Base-by-base conservation (phyloP, 2,329 filamentous ascomycete species). In the Metarhizium sp. region DNA sequence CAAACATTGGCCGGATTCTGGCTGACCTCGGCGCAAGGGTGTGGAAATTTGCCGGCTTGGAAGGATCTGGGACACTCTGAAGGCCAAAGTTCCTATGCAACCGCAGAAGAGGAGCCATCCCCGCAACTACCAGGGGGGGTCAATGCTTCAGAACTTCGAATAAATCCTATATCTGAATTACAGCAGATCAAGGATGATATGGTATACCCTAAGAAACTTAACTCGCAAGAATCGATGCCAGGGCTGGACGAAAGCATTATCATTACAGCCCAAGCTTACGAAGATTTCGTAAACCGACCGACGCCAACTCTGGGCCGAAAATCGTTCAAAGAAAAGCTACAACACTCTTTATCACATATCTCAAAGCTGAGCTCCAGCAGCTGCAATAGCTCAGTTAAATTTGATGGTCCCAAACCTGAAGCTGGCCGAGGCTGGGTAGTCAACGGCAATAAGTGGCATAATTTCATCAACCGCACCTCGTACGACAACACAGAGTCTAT, bases 21-120 rank as follows among this genome's bases (percentile, higher is more conserved):
- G 43, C 56, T 55, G 40, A 55, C 45, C 16, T 13, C 25, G n/a
- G 14, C 56, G 36, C 18, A 16, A 66, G 67, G 66, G 57, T 58
- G 63, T 42, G 61, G 56, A 46, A 62, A 62, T 14, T 53, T 55
- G 11, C 58, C 60, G 11, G 57, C 59, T 13, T 50, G 60, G 25
- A 50, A 50, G 42, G 56, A 61, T 7, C 52, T 61, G n/a, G 55
- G 59, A 6, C 38, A 51, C 7, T 64, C 63, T 2, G 62, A 66
- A 18, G 62, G 60, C 8, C 53, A 55, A n/a, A 64, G 62, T 51
- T 64, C 62, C 16, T 67, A 64, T 34, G 59, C 58, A 6, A 67
- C 63, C 2, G 61, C 64, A 6, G 59, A 64, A 8, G 61, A 66
- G 16, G 40, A 53, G 18, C 16, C 36, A 20, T 16, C n/a, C 11